phyloP scores from a whole-genome alignment of 1,284 basidiomycete genomes.

The Xerocomus nothofagi region DNA sequence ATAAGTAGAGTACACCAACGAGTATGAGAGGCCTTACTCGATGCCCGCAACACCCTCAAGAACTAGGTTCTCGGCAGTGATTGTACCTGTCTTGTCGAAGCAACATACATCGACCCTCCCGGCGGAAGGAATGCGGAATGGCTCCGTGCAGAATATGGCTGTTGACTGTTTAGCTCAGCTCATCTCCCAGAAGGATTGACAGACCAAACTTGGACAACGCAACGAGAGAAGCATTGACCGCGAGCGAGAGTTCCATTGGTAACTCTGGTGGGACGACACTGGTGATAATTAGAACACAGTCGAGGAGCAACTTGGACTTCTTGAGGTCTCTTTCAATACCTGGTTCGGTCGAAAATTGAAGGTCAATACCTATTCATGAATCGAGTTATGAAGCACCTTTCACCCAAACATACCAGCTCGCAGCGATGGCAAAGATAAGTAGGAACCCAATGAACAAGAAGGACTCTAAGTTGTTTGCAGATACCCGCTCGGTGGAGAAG shows the following conservation, averaged over 20 bases:
- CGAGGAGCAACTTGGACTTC: slow-evolving; percentile 89
- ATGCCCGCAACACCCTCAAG: slow-evolving; percentile 89
- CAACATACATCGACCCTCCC: slow-evolving; percentile 96
- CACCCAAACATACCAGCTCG: slow-evolving; percentile 94
- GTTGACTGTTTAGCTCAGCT: slow-evolving; percentile 1
- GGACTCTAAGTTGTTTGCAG: slow-evolving; percentile 90
- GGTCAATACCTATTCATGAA: background rate
- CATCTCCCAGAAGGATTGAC: slow-evolving; percentile 15
- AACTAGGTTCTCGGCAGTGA: slow-evolving; percentile 93
- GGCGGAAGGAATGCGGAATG: slow-evolving; percentile 92
- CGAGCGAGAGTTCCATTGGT: slow-evolving; percentile 93
- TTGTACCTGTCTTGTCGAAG: slow-evolving; percentile 97
- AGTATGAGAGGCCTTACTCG: slow-evolving; percentile 53
- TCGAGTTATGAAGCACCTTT: slow-evolving; percentile 60
- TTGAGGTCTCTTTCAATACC: slow-evolving; percentile 88
- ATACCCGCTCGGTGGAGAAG: slow-evolving; percentile 92
- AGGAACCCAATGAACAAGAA: slow-evolving; percentile 97
- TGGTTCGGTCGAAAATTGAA: slow-evolving; percentile 10
- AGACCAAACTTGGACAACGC: slow-evolving; percentile 89
- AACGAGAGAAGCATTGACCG: slow-evolving; percentile 92
- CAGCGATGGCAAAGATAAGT: slow-evolving; percentile 93
- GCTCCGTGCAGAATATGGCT: slow-evolving; percentile 98
- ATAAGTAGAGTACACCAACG: slow-evolving; percentile 6
- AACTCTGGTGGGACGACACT: slow-evolving; percentile 95
- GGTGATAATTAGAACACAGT: slow-evolving; percentile 93